These are phyloP conservation scores for Gracilaria gracilis DNA, from an alignment of 23 red algal genomes.

Conservation along the genomic window DNA sequence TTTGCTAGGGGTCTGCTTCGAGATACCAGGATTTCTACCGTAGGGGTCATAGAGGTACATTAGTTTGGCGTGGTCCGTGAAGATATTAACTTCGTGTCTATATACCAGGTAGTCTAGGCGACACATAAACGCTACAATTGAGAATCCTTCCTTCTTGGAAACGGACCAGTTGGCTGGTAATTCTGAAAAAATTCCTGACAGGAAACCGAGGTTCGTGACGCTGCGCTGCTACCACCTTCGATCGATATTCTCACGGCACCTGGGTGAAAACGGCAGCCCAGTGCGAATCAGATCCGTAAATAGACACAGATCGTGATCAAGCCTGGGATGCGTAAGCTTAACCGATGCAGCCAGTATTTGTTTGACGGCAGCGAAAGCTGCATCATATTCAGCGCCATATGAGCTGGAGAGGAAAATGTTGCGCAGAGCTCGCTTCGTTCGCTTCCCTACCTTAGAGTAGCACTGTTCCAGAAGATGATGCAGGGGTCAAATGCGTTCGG, in stretches of 20 bases:
- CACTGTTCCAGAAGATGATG: conserved; percentile 8
- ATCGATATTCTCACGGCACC: not conserved
- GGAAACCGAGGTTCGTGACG: conserved; percentile 23
- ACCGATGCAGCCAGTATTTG: not conserved
- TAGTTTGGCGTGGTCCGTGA: conserved; percentile 44
- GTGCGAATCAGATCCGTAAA: conserved; percentile 15
- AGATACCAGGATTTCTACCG: conserved; percentile 2
- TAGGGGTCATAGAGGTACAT: conserved; percentile 41
- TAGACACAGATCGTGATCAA: not conserved
- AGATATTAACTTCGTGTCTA: not conserved
- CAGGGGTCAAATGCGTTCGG: conserved; percentile 11
- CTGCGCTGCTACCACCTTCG: not conserved
- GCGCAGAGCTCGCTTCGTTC: not conserved
- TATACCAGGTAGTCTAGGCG: conserved; percentile 26
- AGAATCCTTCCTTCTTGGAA: conserved; percentile 37
- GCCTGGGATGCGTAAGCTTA: conserved; percentile 6
- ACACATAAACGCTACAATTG: conserved; percentile 26
- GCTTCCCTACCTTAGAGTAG: conserved; percentile 8
- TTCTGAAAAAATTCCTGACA: conserved; percentile 20
- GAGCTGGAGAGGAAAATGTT: not conserved
- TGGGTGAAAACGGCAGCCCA: conserved; percentile 44
- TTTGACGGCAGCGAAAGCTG: conserved; percentile 18
- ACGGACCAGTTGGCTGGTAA: conserved; percentile 11
- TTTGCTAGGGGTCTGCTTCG: conserved; percentile 15
- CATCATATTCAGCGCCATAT: conserved; percentile 27